Conservation (phyloP, 805 yeast species). For the Metschnikowia vanudenii region DNA sequence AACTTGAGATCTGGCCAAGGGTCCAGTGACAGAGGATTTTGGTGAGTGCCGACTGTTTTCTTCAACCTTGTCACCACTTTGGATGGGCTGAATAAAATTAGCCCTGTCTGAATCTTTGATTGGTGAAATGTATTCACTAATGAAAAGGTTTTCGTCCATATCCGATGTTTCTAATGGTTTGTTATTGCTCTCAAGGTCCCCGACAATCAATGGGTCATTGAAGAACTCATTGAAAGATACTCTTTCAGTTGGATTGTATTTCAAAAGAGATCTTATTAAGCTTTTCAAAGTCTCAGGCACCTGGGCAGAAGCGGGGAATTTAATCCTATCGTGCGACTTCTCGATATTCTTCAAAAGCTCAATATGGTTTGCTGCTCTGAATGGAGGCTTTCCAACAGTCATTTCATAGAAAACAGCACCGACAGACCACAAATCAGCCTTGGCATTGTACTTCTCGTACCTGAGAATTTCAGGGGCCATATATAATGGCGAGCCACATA, state of each 20-base stretch:
- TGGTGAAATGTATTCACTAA: conserved; percentile 73
- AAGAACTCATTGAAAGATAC: conserved; percentile 89
- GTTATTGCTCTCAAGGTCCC: conserved; percentile 51
- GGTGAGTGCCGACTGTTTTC: not conserved
- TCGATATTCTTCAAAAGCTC: conserved; percentile 86
- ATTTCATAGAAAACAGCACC: conserved; percentile 96
- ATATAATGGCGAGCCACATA: conserved; percentile 95
- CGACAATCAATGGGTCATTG: conserved; percentile 60
- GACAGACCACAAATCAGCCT: conserved; percentile 97
- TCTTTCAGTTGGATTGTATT: conserved; percentile 82
- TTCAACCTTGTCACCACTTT: conserved; percentile 2
- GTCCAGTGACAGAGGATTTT: not conserved
- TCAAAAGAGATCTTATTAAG: conserved; percentile 72
- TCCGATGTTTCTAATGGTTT: conserved; percentile 64
- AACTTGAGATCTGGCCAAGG: conserved; percentile 1
- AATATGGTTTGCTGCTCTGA: conserved; percentile 88
- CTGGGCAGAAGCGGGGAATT: conserved; percentile 68
- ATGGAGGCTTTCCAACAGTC: conserved; percentile 96
- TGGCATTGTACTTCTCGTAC: conserved; percentile 94
- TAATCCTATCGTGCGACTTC: conserved; percentile 70
- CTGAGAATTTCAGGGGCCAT: conserved; percentile 98
- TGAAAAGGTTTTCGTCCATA: conserved; percentile 76
- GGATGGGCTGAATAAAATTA: conserved; percentile 21
- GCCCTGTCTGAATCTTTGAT: conserved; percentile 28
- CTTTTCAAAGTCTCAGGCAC: conserved; percentile 64